A percentile compares a stretch with the other conserved stretches of the same genome.
Conservation (phyloP, 208 protist species). For the Wallacemonas rigidus region DNA sequence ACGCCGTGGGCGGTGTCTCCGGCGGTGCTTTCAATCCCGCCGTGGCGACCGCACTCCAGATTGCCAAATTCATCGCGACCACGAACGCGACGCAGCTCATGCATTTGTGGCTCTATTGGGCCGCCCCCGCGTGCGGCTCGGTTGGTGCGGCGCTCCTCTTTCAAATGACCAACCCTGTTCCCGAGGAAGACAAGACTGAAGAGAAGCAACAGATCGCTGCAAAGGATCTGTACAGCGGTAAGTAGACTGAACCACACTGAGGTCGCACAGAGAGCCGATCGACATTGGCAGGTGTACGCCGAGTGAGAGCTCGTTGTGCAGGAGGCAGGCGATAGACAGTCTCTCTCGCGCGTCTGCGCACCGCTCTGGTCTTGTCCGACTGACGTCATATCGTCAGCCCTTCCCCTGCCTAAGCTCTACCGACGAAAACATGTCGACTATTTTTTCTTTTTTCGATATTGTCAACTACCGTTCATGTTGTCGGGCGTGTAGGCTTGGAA, state of each 20-base stretch:
- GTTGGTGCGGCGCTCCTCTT: slow-evolving; percentile 69
- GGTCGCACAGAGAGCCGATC: neutral
- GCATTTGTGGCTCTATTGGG: slow-evolving; percentile 87
- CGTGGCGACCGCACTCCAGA: slow-evolving; percentile 68
- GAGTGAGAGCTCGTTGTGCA: no score
- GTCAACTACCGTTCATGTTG: no score
- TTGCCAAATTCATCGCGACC: slow-evolving; percentile 73
- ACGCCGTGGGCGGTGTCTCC: slow-evolving; percentile 79
- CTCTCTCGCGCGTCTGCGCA: no score
- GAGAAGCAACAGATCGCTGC: slow-evolving; percentile 53
- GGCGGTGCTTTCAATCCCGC: slow-evolving; percentile 85
- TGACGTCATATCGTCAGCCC: no score
- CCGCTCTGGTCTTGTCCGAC: no score
- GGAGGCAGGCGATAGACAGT: no score
- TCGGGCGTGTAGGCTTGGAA: no score
- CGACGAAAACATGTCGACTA: no score
- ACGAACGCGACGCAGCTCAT: slow-evolving; percentile 74
- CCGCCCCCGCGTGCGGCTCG: slow-evolving; percentile 62
- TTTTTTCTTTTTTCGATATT: no score
- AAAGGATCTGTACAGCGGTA: slow-evolving; percentile 47
- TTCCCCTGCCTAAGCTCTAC: no score
- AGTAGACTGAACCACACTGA: neutral
- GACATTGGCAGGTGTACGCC: neutral
- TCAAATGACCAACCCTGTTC: slow-evolving; percentile 72
- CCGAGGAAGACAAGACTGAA: slow-evolving; percentile 46